Conservation (phyloP, 345 rosid species). For the Litchi chinensis region DNA sequence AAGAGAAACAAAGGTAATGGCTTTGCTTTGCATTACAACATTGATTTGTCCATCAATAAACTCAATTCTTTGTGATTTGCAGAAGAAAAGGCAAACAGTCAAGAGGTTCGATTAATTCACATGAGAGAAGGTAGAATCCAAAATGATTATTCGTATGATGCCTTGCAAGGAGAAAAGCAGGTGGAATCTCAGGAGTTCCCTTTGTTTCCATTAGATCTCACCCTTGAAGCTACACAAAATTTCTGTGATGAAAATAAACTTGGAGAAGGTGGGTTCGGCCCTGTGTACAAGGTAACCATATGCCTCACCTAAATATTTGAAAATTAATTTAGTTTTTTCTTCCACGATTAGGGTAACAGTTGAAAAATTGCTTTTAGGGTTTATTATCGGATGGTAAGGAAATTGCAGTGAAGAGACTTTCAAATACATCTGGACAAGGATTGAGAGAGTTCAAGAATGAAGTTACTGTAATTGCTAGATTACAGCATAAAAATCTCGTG, state of each 20-base stretch:
- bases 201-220: conserved; percentile 20
- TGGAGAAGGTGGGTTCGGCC: conserved; percentile 54
- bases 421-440: too few relatives aligned
- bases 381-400: too few relatives aligned
- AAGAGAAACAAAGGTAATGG: neutral
- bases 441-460: too few relatives aligned
- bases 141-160: neutral
- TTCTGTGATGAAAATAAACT: conserved; percentile 39
- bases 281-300: conserved; percentile 43
- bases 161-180: conserved; percentile 5
- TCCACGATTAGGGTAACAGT: too few relatives aligned
- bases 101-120: conserved; percentile 26
- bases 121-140: conserved; percentile 1
- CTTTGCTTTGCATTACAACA: neutral
- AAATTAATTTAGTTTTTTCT: too few relatives aligned
- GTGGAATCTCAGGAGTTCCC: conserved; percentile 24
- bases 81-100: conserved; percentile 17
- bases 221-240: conserved; percentile 27
- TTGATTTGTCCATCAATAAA: neutral
- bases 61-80: neutral
- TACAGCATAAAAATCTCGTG: too few relatives aligned
- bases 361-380: too few relatives aligned
- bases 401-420: too few relatives aligned
- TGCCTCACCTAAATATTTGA: too few relatives aligned
- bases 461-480: too few relatives aligned